A percentile compares a stretch with the other conserved stretches of the same genome.
These are phyloP conservation scores for Echium plantagineum DNA, from an alignment of 257 asterid genomes.

Conservation along the genomic window DNA sequence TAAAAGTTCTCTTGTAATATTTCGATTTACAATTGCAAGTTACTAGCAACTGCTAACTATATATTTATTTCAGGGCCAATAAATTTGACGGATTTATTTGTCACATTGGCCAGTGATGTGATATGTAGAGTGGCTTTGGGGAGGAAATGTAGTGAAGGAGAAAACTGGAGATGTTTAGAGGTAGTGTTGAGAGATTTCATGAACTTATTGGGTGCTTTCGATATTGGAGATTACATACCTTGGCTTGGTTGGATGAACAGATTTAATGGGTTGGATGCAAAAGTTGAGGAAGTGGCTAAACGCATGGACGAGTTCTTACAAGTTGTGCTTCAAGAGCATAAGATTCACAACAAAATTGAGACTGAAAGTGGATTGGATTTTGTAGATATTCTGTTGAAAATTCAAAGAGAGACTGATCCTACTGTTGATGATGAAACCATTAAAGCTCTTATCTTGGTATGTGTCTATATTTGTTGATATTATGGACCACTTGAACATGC, in stretches of 20 bases:
- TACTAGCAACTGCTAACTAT: too few relatives aligned
- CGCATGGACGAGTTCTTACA: conserved; percentile 8
- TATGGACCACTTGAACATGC: too few relatives aligned
- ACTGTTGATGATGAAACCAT: conserved; percentile 1
- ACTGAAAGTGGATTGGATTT: background rate
- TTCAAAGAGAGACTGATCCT: conserved; percentile 1
- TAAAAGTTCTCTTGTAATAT: too few relatives aligned
- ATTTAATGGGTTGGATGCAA: conserved; percentile 1
- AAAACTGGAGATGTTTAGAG: background rate
- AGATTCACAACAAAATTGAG: background rate
- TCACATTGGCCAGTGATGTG: background rate
- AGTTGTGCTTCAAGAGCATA: conserved; percentile 3
- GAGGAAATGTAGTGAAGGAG: conserved; percentile 1
- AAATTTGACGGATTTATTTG: conserved; percentile 7
- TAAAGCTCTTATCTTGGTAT: conserved; percentile 7
- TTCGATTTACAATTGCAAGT: too few relatives aligned
- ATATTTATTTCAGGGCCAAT: background rate
- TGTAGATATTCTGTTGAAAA: conserved; percentile 5
- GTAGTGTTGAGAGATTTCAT: background rate
- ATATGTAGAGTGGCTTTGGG: conserved; percentile 1
- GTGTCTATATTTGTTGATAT: background rate
- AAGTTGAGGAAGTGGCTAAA: background rate
- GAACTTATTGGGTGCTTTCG: background rate
- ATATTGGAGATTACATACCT: conserved; percentile 3
- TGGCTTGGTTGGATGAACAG: background rate